Percentiles rank a stretch among this genome's conserved stretches.
phyloP scores from a whole-genome alignment of 2,329 filamentous ascomycete species.

The Penicillium sclerotigenum region DNA sequence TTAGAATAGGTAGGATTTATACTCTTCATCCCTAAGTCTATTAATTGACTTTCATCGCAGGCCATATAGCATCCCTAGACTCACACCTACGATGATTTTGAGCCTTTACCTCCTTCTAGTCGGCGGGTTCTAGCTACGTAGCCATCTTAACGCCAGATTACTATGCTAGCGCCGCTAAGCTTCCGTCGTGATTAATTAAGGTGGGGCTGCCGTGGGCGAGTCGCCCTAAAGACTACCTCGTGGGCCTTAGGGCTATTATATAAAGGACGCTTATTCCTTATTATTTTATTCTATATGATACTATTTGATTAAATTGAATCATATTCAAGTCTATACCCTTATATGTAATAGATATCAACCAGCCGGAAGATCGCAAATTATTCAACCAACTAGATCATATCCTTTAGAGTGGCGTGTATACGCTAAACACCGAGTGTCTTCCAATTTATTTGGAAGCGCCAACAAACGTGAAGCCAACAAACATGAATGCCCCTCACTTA shows the following conservation, averaged over 20 bases:
- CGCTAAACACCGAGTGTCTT: conserved; percentile 12
- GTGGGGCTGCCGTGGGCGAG: background rate
- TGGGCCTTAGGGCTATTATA: background rate
- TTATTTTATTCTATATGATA: background rate
- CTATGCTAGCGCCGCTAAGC: background rate
- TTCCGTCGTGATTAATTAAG: background rate
- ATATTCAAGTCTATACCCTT: background rate
- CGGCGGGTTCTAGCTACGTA: background rate
- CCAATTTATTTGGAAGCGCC: conserved; percentile 4
- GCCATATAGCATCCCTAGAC: conserved; percentile 7
- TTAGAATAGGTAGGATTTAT: conserved; percentile 2
- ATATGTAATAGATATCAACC: background rate
- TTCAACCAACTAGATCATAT: conserved; percentile 8
- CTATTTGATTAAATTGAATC: background rate
- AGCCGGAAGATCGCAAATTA: background rate
- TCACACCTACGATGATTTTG: conserved; percentile 9
- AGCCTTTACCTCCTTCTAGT: background rate
- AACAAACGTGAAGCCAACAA: conserved; percentile 8
- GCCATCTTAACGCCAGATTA: background rate
- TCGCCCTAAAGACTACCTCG: background rate
- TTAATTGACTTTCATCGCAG: background rate
- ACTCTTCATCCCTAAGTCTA: background rate
- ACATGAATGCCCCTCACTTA: conserved; percentile 1
- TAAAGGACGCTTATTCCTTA: background rate
- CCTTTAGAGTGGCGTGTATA: conserved; percentile 6